Conservation (phyloP, 1,284 basidiomycete species). For the Mycena sp. region DNA sequence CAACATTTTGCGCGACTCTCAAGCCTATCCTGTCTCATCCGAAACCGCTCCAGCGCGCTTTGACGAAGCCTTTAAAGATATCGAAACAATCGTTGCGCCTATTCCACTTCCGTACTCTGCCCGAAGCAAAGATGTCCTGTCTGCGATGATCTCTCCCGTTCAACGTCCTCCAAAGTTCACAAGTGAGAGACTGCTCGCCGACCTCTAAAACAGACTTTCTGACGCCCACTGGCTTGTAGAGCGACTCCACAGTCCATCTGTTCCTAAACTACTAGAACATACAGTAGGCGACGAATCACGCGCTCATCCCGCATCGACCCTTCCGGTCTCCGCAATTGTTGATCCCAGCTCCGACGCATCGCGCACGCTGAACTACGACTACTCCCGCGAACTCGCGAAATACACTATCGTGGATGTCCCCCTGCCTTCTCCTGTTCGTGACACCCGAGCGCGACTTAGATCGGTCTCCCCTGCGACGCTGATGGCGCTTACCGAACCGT, state of each 20-base stretch:
- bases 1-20: constrained; percentile 20
- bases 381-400: neutral
- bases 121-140: constrained; percentile 21
- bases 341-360: constrained; percentile 6
- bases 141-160: constrained; percentile 19
- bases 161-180: constrained; percentile 9
- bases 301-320: neutral
- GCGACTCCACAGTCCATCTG: too few species aligned
- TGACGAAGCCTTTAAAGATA: neutral
- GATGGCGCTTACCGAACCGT: constrained; percentile 52
- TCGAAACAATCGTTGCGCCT: constrained; percentile 15
- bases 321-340: neutral
- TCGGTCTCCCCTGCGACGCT: constrained; percentile 49
- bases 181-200: too few species aligned
- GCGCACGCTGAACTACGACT: neutral
- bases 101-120: constrained; percentile 21
- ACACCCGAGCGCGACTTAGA: constrained; percentile 30
- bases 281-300: too few species aligned
- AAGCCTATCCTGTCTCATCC: constrained; percentile 1
- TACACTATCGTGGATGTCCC: neutral
- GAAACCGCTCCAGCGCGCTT: neutral
- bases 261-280: too few species aligned
- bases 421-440: too few species aligned
- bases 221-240: too few species aligned
- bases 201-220: too few species aligned